Evolutionary conservation across 805 yeast genomes (phyloP).

Genomic region (Geotrichum ghanense): DNA sequence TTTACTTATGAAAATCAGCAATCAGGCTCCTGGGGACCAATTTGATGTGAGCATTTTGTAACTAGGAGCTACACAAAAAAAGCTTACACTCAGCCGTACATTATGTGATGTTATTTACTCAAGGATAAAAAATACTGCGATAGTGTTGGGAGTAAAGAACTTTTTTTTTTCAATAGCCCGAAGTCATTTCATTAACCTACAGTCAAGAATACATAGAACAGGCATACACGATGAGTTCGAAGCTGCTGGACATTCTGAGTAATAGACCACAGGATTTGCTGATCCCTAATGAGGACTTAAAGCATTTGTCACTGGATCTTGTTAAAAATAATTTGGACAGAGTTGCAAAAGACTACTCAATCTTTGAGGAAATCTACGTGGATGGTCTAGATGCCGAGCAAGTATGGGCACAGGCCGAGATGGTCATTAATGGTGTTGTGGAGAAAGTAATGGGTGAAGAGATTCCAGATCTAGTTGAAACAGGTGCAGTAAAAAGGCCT

Average conservation of each 20-base stretch:
- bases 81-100: conserved; percentile 1
- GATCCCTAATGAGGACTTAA: conserved; percentile 13
- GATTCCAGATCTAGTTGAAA: conserved; percentile 38
- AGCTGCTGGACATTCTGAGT: conserved; percentile 8
- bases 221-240: neutral
- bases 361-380: conserved; percentile 67
- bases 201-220: neutral
- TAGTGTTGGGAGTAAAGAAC: neutral
- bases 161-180: neutral
- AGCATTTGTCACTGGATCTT: conserved; percentile 17
- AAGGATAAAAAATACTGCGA: neutral
- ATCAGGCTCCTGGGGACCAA: no score
- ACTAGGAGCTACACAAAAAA: no score
- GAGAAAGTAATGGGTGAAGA: conserved; percentile 47
- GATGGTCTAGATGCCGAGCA: conserved; percentile 87
- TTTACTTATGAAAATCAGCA: no score
- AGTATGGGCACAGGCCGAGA: conserved; percentile 86
- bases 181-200: neutral
- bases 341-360: conserved; percentile 40
- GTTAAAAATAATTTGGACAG: conserved; percentile 48
- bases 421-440: conserved; percentile 69
- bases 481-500: conserved; percentile 18
- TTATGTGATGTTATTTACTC: neutral
- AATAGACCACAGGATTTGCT: conserved; percentile 20
- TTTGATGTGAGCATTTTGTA: no score